Percentiles rank a stretch among this genome's conserved stretches.
These are phyloP conservation scores for Chalciporus piperatus DNA, from an alignment of 768 basidiomycete species.

Conservation along the genomic window DNA sequence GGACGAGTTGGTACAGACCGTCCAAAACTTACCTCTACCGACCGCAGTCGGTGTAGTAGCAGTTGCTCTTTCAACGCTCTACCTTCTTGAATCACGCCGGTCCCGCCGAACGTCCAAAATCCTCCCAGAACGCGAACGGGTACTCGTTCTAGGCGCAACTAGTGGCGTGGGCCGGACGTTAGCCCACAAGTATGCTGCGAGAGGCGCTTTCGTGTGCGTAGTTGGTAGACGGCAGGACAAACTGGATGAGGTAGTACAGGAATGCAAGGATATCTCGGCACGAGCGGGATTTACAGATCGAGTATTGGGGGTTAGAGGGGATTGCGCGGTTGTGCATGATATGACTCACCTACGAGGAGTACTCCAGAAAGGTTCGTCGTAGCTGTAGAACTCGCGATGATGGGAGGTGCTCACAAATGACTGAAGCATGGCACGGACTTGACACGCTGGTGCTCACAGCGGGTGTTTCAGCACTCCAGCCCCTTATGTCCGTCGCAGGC, in stretches of 20 bases:
- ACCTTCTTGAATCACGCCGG: conserved; percentile 15
- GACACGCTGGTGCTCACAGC: conserved; percentile 83
- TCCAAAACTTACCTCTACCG: conserved; percentile 6
- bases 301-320: conserved; percentile 53
- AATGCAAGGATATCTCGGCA: conserved; percentile 44
- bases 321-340: conserved; percentile 64
- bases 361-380: conserved; percentile 48
- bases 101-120: conserved; percentile 37
- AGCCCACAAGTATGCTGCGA: conserved; percentile 64
- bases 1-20: background rate
- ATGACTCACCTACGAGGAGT: conserved; percentile 57
- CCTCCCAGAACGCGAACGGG: conserved; percentile 54
- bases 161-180: conserved; percentile 77
- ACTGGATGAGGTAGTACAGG: conserved; percentile 56
- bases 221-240: conserved; percentile 61
- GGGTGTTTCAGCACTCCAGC: conserved; percentile 79
- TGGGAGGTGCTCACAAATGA: background rate
- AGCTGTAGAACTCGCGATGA: background rate
- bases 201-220: conserved; percentile 75
- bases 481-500: conserved; percentile 70
- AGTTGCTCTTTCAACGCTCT: conserved; percentile 15
- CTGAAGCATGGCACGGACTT: conserved; percentile 71
- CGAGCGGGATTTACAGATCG: conserved; percentile 21
- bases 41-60: conserved; percentile 11
- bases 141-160: conserved; percentile 80